Base-by-base conservation (phyloP, 306 rosid species). In the Cucumis hystrix region DNA sequence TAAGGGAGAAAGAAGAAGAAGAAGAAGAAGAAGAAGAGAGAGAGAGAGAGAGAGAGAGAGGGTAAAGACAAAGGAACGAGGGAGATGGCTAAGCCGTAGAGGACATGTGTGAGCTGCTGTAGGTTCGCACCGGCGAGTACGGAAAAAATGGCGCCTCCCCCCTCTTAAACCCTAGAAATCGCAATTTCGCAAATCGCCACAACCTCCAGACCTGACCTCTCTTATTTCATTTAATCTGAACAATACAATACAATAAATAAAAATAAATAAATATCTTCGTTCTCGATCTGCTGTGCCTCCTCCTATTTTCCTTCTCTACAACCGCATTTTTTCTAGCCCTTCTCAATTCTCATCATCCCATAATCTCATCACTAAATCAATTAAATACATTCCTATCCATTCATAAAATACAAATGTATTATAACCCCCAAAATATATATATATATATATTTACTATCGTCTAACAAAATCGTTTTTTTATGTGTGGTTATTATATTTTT, bases 41-140 rank as follows among this genome's bases (percentile, higher is more conserved):
- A 28, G 33, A 3, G 3, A 3, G 3, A 28, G 33, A 23, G 5
- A 47, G 40, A 70, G 61, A 72, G 28, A 21, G 64, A 21, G n/a
- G 76, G 33, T 23, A 1, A 49, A 71, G 60, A 49, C 41, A 47
- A 71, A 14, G 52, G 35, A 71, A 47, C 25, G 23, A 71, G 21
- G 43, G 43, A 49, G 17, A 49, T 47, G 76, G 37, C 74, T 47
- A 71, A 71, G 76, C 76, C 76, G 43, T 71, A 70, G 57, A 70
- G 39, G 58, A 70, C 58, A 45, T 70, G 20, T 11, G 74, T 60
- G n/a, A 47, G 57, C 57, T 52, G 57, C 12, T 10, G 64, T 62
- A 13, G 68, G 68, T 62, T 62, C 33, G 64, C 68, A 62, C 41
- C 68, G 68, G 10, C 20, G 68, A 62, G 41, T 62, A 12, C 68